phyloP scores from a whole-genome alignment of 768 basidiomycete species.

The Cyathus striatus region DNA sequence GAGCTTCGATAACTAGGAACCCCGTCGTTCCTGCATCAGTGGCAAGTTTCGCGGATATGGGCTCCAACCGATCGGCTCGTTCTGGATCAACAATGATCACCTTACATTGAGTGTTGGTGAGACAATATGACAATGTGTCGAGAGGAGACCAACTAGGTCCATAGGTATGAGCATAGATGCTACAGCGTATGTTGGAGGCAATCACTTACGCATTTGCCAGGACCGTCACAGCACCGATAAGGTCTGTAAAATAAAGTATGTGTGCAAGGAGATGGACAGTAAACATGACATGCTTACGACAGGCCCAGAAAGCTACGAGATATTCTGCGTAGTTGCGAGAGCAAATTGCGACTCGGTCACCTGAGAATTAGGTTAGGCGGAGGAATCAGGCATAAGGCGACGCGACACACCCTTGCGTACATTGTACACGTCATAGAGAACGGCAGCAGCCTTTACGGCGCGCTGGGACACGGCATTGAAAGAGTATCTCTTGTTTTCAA shows the following conservation, averaged over 20 bases:
- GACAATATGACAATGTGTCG: conserved; percentile 37
- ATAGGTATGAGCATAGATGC: background rate
- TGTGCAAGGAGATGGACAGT: background rate
- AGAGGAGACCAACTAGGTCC: conserved; percentile 33
- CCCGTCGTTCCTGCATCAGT: conserved; percentile 24
- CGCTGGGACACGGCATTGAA: conserved; percentile 32
- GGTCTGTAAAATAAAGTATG: conserved; percentile 16
- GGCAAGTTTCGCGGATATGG: conserved; percentile 18
- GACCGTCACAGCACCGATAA: conserved; percentile 45
- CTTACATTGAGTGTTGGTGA: conserved; percentile 35
- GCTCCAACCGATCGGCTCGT: conserved; percentile 32
- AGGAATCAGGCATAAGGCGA: background rate
- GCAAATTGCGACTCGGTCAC: conserved; percentile 40
- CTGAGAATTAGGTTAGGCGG: conserved; percentile 11
- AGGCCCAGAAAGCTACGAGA: conserved; percentile 43
- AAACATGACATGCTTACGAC: conserved; percentile 22
- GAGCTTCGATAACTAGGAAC: conserved; percentile 34
- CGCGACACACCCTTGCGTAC: conserved; percentile 36
- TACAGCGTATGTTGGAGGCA: background rate
- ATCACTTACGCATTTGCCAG: conserved; percentile 38
- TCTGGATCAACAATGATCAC: conserved; percentile 42
- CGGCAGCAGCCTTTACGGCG: conserved; percentile 29
- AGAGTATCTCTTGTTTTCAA: conserved; percentile 39
- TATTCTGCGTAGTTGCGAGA: conserved; percentile 46
- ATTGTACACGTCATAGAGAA: conserved; percentile 34